Evolutionary conservation across 371 early-diverging fungal species (phyloP).

Genomic region (Syncephalastrum contaminatum): DNA sequence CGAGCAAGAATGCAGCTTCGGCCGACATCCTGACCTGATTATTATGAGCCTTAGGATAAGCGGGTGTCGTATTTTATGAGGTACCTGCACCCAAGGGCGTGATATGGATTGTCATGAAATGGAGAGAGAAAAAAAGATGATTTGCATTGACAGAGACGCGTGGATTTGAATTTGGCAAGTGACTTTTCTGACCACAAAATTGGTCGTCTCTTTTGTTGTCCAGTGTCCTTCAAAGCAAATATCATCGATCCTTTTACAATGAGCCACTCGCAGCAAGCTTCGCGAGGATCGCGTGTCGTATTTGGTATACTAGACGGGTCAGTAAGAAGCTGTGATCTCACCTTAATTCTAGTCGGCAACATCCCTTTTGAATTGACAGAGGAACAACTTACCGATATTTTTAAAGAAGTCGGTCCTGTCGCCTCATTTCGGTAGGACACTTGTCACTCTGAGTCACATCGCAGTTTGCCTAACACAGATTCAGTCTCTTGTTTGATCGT

Average conservation of each 20-base stretch:
- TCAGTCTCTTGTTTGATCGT: slow-evolving; percentile 80
- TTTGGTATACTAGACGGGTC: slow-evolving; percentile 47
- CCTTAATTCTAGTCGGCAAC: slow-evolving; percentile 63
- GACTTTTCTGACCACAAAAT: no score
- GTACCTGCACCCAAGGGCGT: slow-evolving; percentile 55
- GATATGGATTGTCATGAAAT: slow-evolving; percentile 49
- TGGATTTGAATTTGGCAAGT: no score
- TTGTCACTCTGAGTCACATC: no score
- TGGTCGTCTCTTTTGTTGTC: no score
- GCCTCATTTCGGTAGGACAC: slow-evolving; percentile 58
- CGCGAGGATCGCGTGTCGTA: slow-evolving; percentile 56
- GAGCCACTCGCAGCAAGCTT: slow-evolving; percentile 22
- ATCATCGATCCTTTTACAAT: no score
- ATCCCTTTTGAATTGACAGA: slow-evolving; percentile 91
- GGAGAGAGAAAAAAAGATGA: neutral
- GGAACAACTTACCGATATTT: slow-evolving; percentile 84
- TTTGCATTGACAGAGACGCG: neutral
- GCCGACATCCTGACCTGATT: slow-evolving; percentile 84
- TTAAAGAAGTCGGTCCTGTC: slow-evolving; percentile 89
- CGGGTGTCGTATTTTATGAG: slow-evolving; percentile 4
- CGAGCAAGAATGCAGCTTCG: slow-evolving; percentile 90
- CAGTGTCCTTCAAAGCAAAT: no score
- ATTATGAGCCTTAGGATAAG: slow-evolving; percentile 25
- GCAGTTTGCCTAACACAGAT: neutral
- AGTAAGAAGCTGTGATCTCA: slow-evolving; percentile 1